A percentile compares a stretch with the other conserved stretches of the same genome.
phyloP scores from a whole-genome alignment of 1,284 basidiomycete genomes.

The Phellinidium pouzarii region DNA sequence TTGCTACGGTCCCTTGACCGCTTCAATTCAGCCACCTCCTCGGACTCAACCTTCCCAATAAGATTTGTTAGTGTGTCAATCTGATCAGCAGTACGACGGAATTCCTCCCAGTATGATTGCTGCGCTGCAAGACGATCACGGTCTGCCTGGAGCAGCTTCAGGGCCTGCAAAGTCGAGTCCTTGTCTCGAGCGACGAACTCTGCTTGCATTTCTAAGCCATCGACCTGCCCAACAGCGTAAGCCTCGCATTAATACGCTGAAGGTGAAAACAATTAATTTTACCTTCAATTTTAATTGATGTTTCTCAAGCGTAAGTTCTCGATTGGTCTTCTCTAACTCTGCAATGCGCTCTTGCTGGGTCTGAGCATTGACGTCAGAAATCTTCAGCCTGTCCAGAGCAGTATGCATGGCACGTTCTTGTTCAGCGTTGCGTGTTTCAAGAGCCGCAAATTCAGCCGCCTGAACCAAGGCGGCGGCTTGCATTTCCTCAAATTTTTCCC shows the following conservation, averaged over 20 bases:
- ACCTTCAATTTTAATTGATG: slow-evolving; percentile 54
- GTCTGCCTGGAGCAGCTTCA: slow-evolving; percentile 49
- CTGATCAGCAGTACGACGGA: slow-evolving; percentile 60
- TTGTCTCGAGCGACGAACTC: slow-evolving; percentile 53
- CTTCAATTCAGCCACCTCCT: slow-evolving; percentile 63
- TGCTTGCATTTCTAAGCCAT: slow-evolving; percentile 51
- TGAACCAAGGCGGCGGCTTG: slow-evolving; percentile 40
- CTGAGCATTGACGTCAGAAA: slow-evolving; percentile 60
- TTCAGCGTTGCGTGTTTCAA: slow-evolving; percentile 52
- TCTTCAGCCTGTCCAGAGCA: slow-evolving; percentile 60
- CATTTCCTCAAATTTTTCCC: slow-evolving; percentile 46
- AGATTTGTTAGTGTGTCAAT: slow-evolving; percentile 56
- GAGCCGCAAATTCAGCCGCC: slow-evolving; percentile 37
- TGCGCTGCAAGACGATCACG: slow-evolving; percentile 53
- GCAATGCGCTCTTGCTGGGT: slow-evolving; percentile 50
- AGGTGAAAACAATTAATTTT: slow-evolving; percentile 21
- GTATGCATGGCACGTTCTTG: slow-evolving; percentile 63
- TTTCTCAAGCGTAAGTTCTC: slow-evolving; percentile 47
- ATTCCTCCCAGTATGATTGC: slow-evolving; percentile 63
- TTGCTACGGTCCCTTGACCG: slow-evolving; percentile 58
- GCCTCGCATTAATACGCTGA: slow-evolving; percentile 8
- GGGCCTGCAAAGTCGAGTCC: slow-evolving; percentile 44
- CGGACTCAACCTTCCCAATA: slow-evolving; percentile 57
- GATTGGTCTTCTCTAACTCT: slow-evolving; percentile 53
- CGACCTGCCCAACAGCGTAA: slow-evolving; percentile 37